These are phyloP conservation scores for Boletales sp. DNA, from an alignment of 768 basidiomycete genomes.

Conservation along the genomic window DNA sequence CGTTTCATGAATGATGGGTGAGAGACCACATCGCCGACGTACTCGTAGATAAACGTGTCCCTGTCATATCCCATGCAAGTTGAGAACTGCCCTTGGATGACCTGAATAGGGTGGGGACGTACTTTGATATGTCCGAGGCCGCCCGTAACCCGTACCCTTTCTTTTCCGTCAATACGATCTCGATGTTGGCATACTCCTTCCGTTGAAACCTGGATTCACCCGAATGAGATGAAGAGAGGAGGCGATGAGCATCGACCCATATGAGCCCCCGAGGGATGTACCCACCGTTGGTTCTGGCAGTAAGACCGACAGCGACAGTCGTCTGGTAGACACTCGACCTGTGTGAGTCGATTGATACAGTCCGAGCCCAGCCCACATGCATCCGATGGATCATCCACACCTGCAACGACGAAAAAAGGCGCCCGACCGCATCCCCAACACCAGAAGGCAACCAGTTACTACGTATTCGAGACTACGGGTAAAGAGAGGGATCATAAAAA, in stretches of 20 bases:
- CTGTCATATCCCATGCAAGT: slow-evolving; percentile 38
- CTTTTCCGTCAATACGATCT: slow-evolving; percentile 90
- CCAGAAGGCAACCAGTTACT: slow-evolving; percentile 21
- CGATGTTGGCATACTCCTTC: slow-evolving; percentile 78
- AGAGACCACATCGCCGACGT: slow-evolving; percentile 93
- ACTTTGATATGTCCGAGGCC: slow-evolving; percentile 62
- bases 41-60: slow-evolving; percentile 94
- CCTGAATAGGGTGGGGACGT: slow-evolving; percentile 23
- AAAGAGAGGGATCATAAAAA: slow-evolving; percentile 23
- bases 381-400: slow-evolving; percentile 50
- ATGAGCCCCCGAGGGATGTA: not conserved
- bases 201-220: slow-evolving; percentile 68
- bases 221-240: slow-evolving; percentile 1
- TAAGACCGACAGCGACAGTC: slow-evolving; percentile 81
- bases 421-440: slow-evolving; percentile 15
- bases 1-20: slow-evolving; percentile 85
- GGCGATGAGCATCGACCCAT: not conserved
- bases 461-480: slow-evolving; percentile 27
- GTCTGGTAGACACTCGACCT: slow-evolving; percentile 89
- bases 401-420: slow-evolving; percentile 38
- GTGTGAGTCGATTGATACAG: slow-evolving; percentile 96
- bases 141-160: slow-evolving; percentile 95
- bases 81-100: not conserved
- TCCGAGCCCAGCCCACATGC: slow-evolving; percentile 88
- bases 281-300: slow-evolving; percentile 92